Percentiles rank a stretch among this genome's conserved stretches.
These are phyloP conservation scores for Pyrenula aspistea DNA, from an alignment of 495 filamentous ascomycete species.

Conservation along the genomic window DNA sequence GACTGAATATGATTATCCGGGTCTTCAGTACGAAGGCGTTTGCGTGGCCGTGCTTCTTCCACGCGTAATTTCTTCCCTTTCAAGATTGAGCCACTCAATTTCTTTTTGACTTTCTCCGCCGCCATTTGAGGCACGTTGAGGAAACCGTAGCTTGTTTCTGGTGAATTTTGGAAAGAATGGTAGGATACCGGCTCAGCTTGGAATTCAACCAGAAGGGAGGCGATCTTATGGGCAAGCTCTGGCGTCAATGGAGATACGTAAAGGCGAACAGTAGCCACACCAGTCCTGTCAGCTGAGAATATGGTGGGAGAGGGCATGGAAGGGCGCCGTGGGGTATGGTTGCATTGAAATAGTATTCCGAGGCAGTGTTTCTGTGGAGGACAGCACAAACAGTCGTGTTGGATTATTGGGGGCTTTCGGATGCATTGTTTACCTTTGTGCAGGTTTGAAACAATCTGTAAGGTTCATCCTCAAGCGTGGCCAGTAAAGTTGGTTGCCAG, in stretches of 20 bases:
- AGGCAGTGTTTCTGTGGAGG: neutral
- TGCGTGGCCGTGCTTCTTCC: slow-evolving; percentile 59
- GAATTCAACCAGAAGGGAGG: slow-evolving; percentile 54
- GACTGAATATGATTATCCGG: neutral
- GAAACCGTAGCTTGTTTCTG: slow-evolving; percentile 83
- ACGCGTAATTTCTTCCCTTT: slow-evolving; percentile 78
- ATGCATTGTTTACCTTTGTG: neutral
- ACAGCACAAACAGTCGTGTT: neutral
- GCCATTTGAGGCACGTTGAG: slow-evolving; percentile 68
- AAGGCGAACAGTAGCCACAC: slow-evolving; percentile 40
- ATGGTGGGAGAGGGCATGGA: neutral
- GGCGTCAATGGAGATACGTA: slow-evolving; percentile 79
- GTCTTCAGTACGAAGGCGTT: slow-evolving; percentile 20
- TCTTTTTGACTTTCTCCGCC: slow-evolving; percentile 81
- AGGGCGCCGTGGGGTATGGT: neutral
- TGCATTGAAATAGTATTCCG: neutral
- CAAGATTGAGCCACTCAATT: slow-evolving; percentile 78
- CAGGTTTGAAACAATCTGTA: neutral
- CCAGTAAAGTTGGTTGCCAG: neutral
- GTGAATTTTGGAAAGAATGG: slow-evolving; percentile 72
- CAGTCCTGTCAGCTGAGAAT: neutral
- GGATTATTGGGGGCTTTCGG: neutral
- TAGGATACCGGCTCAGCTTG: slow-evolving; percentile 71
- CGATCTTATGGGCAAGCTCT: slow-evolving; percentile 51
- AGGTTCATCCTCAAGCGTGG: neutral